phyloP scores from a whole-genome alignment of 306 rosid species.

The Chamaecrista fasciculata region DNA sequence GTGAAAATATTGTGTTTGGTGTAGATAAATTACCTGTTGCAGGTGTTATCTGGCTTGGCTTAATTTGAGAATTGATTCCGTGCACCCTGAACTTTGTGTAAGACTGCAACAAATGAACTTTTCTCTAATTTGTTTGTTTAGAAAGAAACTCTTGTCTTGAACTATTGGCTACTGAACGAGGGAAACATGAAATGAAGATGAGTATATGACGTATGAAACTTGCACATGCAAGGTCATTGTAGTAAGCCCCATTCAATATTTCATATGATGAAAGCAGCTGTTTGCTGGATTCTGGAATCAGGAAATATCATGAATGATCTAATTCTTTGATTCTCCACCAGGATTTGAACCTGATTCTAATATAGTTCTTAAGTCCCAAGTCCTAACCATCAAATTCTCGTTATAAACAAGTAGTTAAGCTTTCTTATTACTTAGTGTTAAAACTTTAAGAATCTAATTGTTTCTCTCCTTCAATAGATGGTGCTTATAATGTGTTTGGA shows the following conservation, averaged over 20 bases:
- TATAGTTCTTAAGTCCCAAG: not conserved
- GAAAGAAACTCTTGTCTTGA: not conserved
- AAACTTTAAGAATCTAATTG: not conserved
- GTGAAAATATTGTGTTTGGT: not conserved
- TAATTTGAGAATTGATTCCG: not conserved
- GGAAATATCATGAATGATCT: not conserved
- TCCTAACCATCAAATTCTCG: not conserved
- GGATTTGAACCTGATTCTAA: not conserved
- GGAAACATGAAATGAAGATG: not conserved
- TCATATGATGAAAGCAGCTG: not conserved
- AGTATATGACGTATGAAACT: not conserved
- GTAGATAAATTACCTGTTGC: not conserved
- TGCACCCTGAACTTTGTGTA: not conserved
- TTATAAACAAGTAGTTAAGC: not conserved
- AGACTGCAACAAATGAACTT: not conserved
- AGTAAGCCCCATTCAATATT: not conserved
- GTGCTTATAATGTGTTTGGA: slow-evolving; percentile 10
- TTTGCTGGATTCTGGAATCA: not conserved
- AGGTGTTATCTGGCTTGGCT: not conserved
- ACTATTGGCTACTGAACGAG: not conserved
- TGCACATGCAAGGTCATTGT: not conserved
- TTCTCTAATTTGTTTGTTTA: not conserved
- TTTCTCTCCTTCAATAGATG: not conserved
- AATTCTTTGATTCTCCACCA: not conserved
- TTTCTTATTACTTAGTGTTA: not conserved